A percentile compares a stretch with the other conserved stretches of the same genome.
Conservation (phyloP, 2,329 filamentous ascomycete species). For the Aspergillus sp. region DNA sequence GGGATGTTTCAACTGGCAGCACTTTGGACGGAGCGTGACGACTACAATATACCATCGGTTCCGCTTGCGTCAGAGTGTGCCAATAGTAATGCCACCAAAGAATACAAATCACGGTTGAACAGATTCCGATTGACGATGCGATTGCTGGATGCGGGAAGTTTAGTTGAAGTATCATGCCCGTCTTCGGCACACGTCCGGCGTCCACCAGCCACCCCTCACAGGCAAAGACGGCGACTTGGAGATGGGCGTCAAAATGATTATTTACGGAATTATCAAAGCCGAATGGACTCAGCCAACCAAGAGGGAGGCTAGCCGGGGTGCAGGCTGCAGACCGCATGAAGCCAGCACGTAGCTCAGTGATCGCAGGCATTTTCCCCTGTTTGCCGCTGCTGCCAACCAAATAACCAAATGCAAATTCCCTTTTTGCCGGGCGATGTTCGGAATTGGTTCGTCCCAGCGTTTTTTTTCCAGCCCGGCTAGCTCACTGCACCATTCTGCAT, state of each 20-base stretch:
- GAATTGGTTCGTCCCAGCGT: constrained; percentile 16
- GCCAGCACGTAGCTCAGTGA: not conserved
- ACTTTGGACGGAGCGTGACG: not conserved
- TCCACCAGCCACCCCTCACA: constrained; percentile 11
- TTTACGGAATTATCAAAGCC: not conserved
- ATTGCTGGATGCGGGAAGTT: constrained; percentile 22
- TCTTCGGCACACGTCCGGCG: constrained; percentile 24
- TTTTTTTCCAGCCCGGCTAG: not conserved
- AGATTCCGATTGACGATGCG: not conserved
- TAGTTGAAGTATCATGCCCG: constrained; percentile 15
- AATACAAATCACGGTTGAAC: constrained; percentile 17
- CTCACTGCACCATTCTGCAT: constrained; percentile 10
- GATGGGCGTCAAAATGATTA: not conserved
- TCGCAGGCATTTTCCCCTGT: constrained; percentile 20
- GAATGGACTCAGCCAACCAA: constrained; percentile 13
- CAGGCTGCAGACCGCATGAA: constrained; percentile 11
- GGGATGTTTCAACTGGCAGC: not conserved
- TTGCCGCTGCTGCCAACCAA: constrained; percentile 25
- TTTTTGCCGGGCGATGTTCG: constrained; percentile 22
- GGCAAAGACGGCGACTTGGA: not conserved
- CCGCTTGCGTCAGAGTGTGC: constrained; percentile 2
- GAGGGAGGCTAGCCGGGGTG: not conserved
- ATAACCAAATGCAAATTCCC: constrained; percentile 8
- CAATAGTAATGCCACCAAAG: constrained; percentile 14
- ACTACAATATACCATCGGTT: not conserved